Conservation (phyloP, 2,329 filamentous ascomycete species). For the Penicillium sp. region DNA sequence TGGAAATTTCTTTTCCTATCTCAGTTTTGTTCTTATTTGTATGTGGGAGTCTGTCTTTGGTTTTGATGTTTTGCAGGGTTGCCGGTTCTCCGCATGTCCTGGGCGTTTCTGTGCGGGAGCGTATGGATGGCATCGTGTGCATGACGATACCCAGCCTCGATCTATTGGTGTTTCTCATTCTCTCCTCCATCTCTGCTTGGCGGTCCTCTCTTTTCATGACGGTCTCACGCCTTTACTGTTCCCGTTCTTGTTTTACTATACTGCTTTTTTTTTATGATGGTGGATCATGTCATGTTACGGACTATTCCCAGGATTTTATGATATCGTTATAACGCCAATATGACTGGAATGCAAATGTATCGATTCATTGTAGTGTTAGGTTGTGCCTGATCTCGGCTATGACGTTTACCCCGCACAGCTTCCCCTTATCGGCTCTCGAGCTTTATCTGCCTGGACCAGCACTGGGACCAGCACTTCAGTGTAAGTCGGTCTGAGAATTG, state of each 20-base stretch:
- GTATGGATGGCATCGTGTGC: conserved; percentile 30
- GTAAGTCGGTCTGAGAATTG: too few species aligned
- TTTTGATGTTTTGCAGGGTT: conserved; percentile 17
- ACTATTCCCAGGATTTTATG: conserved; percentile 11
- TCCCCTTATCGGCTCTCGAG: background rate
- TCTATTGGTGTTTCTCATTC: conserved; percentile 8
- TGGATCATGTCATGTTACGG: conserved; percentile 15
- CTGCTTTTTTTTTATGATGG: conserved; percentile 13
- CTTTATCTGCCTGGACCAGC: too few species aligned
- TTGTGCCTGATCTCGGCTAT: background rate
- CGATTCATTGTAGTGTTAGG: background rate
- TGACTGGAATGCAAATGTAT: conserved; percentile 16
- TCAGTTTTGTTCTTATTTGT: background rate
- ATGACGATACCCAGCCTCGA: conserved; percentile 38
- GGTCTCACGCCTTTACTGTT: conserved; percentile 4
- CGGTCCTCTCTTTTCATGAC: background rate
- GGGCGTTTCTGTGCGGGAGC: conserved; percentile 29
- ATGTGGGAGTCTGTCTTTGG: conserved; percentile 27
- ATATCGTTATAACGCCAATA: conserved; percentile 12
- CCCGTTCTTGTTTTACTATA: conserved; percentile 27
- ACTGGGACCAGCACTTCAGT: too few species aligned
- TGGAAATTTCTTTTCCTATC: conserved; percentile 15
- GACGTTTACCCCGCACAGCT: conserved; percentile 20
- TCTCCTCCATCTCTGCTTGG: conserved; percentile 9
- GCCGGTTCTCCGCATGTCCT: conserved; percentile 25